A percentile compares a stretch with the other conserved stretches of the same genome.
Evolutionary conservation across 305 asterid species (phyloP).

Genomic region (Withania somnifera): DNA sequence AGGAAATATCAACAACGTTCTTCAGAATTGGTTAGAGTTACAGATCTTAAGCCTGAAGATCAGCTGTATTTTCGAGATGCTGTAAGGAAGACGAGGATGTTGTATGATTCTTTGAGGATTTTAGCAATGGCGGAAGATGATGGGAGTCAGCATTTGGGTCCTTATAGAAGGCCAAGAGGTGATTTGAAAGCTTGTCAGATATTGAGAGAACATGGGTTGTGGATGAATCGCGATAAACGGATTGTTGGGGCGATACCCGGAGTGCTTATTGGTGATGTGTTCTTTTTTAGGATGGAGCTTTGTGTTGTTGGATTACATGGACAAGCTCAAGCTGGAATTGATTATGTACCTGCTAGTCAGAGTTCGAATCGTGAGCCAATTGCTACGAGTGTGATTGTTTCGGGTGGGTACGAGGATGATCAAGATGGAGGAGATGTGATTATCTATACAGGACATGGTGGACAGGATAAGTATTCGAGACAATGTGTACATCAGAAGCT

Average conservation of each 20-base stretch:
- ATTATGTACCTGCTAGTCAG: constrained; percentile 51
- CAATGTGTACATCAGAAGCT: constrained; percentile 73
- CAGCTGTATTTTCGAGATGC: constrained; percentile 32
- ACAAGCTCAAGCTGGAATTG: constrained; percentile 88
- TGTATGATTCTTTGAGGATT: constrained; percentile 65
- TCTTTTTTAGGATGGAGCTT: constrained; percentile 77
- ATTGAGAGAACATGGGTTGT: constrained; percentile 52
- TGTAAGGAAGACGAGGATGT: constrained; percentile 50
- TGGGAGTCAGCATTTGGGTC: constrained; percentile 8
- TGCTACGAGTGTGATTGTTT: constrained; percentile 83
- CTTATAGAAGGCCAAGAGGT: constrained; percentile 34
- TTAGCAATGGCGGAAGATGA: constrained; percentile 35
- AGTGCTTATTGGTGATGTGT: constrained; percentile 57
- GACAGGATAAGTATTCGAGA: constrained; percentile 54
- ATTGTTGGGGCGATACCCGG: constrained; percentile 80
- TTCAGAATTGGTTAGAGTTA: constrained; percentile 63
- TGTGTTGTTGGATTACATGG: constrained; percentile 90
- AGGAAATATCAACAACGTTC: constrained; percentile 39
- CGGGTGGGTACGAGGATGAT: constrained; percentile 92
- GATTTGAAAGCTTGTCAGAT: constrained; percentile 59
- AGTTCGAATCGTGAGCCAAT: constrained; percentile 88
- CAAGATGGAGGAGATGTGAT: constrained; percentile 73
- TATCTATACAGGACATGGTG: constrained; percentile 90
- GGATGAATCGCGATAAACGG: constrained; percentile 78
- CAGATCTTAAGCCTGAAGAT: constrained; percentile 46